Evolutionary conservation across 208 protist genomes (phyloP).

Genomic region (Trichomonas tenax): DNA sequence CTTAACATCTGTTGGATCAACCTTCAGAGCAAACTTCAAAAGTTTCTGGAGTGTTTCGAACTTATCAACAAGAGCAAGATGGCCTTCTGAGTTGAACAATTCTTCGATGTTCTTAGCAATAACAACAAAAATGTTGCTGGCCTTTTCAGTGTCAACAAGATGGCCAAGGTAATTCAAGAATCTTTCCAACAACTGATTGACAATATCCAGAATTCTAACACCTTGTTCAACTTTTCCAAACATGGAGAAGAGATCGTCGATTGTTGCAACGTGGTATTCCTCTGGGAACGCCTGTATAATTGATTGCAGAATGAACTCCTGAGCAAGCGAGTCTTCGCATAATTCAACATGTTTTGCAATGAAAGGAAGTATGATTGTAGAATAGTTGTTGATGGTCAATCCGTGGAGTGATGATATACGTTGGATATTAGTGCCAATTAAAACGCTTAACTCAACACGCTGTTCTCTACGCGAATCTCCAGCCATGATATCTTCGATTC

Average conservation of each 20-base stretch:
- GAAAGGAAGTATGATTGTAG: background rate
- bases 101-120: constrained; percentile 1
- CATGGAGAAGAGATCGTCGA: background rate
- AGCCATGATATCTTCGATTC: background rate
- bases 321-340: background rate
- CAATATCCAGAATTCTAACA: background rate
- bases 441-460: background rate
- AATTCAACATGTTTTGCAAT: background rate
- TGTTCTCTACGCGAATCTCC: background rate
- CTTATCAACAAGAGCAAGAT: background rate
- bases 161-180: background rate
- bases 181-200: background rate
- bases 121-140: background rate
- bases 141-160: background rate
- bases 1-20: background rate
- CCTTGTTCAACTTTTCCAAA: background rate
- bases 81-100: background rate
- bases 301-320: background rate
- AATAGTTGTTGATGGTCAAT: background rate
- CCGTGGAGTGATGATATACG: background rate
- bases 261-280: background rate
- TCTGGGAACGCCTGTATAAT: background rate
- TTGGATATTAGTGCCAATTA: background rate
- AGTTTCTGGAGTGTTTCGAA: background rate
- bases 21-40: background rate